Evolutionary conservation across 257 asterid species (phyloP).

Genomic region (Solanum megistacrolobum): DNA sequence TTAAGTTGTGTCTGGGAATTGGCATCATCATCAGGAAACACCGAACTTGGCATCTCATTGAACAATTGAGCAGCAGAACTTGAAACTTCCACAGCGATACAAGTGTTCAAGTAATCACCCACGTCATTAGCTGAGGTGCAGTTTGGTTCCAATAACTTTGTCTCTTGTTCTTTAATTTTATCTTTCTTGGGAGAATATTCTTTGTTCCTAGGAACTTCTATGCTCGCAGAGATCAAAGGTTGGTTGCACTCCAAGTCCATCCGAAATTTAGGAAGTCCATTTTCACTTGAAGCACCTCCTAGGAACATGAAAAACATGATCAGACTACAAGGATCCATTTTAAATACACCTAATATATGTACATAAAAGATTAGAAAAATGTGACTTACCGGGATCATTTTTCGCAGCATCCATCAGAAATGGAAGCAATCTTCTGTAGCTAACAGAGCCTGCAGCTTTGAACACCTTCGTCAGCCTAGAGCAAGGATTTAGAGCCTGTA

Average conservation of each 20-base stretch:
- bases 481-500: conserved; percentile 59
- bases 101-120: neutral
- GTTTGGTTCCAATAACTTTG: neutral
- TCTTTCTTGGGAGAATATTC: conserved; percentile 10
- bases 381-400: conserved; percentile 20
- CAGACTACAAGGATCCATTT: neutral
- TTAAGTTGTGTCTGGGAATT: neutral
- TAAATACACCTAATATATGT: neutral
- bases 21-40: conserved; percentile 5
- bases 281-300: conserved; percentile 26
- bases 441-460: conserved; percentile 43
- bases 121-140: conserved; percentile 11
- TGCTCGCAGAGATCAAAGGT: neutral
- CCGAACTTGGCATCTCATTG: conserved; percentile 1
- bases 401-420: conserved; percentile 57
- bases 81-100: neutral
- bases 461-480: conserved; percentile 41
- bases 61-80: conserved; percentile 10
- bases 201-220: neutral
- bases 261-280: conserved; percentile 15
- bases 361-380: neutral
- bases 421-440: conserved; percentile 77
- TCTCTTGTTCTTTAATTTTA: conserved; percentile 1
- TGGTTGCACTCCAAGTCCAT: conserved; percentile 12
- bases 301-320: neutral